These are phyloP conservation scores for Kodamaea laetipori DNA, from an alignment of 805 yeast genomes.

Conservation along the genomic window DNA sequence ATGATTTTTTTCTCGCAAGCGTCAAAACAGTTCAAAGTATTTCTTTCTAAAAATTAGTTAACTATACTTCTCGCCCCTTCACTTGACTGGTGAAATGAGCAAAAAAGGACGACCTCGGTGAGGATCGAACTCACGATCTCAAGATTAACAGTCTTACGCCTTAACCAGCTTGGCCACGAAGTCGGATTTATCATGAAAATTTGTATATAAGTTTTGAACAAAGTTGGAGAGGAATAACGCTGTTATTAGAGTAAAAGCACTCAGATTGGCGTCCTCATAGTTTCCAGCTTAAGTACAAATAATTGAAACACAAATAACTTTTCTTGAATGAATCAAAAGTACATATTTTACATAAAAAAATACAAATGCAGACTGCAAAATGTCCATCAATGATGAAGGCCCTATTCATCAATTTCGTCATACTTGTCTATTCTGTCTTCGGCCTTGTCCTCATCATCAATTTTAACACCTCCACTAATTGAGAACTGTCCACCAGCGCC, in stretches of 20 bases:
- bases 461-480: constrained; percentile 78
- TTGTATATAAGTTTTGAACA: no score
- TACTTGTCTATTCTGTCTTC: constrained; percentile 53
- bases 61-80: no score
- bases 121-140: constrained; percentile 31
- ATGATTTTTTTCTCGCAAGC: no score
- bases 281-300: no score
- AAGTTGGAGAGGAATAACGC: no score
- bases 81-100: no score
- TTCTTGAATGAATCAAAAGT: constrained; percentile 1
- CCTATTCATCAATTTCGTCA: constrained; percentile 46
- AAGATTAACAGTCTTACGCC: constrained; percentile 32
- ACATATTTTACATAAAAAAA: constrained; percentile 3
- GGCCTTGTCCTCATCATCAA: constrained; percentile 50
- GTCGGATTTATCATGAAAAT: no score
- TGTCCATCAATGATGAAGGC: constrained; percentile 4
- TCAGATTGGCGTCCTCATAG: no score
- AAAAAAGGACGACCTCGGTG: constrained; percentile 16
- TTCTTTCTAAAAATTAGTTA: no score
- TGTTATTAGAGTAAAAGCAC: no score
- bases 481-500: constrained; percentile 99
- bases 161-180: constrained; percentile 35
- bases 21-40: no score
- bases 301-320: no score
- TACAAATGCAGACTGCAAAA: neutral